Base-by-base conservation (phyloP, 768 basidiomycete genomes). In the Lactarius pseudohatsudake region DNA sequence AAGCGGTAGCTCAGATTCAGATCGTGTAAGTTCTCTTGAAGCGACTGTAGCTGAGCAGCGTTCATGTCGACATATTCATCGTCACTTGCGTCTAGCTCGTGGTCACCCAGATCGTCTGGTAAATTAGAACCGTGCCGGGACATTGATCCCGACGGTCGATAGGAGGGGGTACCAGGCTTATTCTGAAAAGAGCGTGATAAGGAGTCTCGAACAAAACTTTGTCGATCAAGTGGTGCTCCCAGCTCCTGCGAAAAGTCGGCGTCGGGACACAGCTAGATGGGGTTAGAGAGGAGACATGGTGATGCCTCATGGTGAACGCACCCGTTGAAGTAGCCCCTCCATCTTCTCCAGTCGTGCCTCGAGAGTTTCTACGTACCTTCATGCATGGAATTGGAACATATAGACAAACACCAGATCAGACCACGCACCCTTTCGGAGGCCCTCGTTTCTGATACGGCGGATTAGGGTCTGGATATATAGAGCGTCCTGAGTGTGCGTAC, bases 171-270 rank as follows among this genome's bases (percentile, higher is more conserved):
- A 15, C 62, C 61, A 4, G 45, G 50, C 15, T 50, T 66, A 30
- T 57, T 68, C 59, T 60, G 67, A 59, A 64, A 62, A 67, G 64
- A 66, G 64, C 18, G 67, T 30, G 64, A 66, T 69, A 40, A 62
- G 58, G 38, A 61, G 28, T 61, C 56, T 32, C 65, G 59, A 38
- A 65, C 34, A 76, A 80, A 82, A 1, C 64, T 68, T 50, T 80
- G 79, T 62, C 74, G 76, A 72, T 79, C 83, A 41, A 82, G 75
- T 4, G 67, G 70, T 30, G 78, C 78, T 18, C 84, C 85, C 11
- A 90, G 76, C 69, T 89, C 85, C 64, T 81, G 81, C 26, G 85
- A 79, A 38, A 88, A 80, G 61, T 86, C 83, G 55, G 84, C 83
- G 59, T 89, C 85, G 15, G 89, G 88, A 70, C 84, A 86, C 55